Percentiles rank a stretch among this genome's conserved stretches.
These are phyloP conservation scores for Pueraria montana DNA, from an alignment of 306 rosid genomes.

Conservation along the genomic window DNA sequence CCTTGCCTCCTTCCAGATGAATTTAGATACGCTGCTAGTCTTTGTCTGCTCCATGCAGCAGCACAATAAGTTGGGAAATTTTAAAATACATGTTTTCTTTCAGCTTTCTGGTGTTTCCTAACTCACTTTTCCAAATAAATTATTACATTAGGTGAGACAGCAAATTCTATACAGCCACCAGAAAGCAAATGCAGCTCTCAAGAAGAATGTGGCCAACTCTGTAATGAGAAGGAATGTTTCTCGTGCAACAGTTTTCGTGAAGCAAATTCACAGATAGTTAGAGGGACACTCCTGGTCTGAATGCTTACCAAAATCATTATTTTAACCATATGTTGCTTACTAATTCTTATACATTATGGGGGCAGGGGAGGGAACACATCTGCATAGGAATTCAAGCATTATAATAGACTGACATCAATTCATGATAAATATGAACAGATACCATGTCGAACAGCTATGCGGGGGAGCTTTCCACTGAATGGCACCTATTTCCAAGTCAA, in stretches of 20 bases:
- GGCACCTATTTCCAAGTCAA: constrained; percentile 98
- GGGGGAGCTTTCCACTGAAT: constrained; percentile 94
- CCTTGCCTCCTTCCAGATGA: constrained; percentile 31
- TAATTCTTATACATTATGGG: constrained; percentile 8
- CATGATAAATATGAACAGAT: constrained; percentile 64
- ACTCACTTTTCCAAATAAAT: constrained; percentile 46
- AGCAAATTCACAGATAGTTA: constrained; percentile 77
- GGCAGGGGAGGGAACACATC: constrained; percentile 15
- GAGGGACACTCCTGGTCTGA: constrained; percentile 92
- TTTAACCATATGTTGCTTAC: constrained; percentile 16
- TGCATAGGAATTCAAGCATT: constrained; percentile 33
- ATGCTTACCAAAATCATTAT: constrained; percentile 42
- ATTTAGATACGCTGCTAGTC: constrained; percentile 32
- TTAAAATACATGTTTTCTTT: constrained; percentile 30
- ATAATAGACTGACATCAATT: constrained; percentile 43
- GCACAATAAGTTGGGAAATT: constrained; percentile 29
- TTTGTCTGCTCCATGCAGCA: constrained; percentile 29
- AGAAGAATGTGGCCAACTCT: constrained; percentile 72
- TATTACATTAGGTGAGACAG: constrained; percentile 87
- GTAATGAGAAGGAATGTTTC: constrained; percentile 82
- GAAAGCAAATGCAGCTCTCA: constrained; percentile 74
- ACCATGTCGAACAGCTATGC: constrained; percentile 96
- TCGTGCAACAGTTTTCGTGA: constrained; percentile 88
- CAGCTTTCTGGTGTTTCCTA: constrained; percentile 39
- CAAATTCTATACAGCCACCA: constrained; percentile 84